Evolutionary conservation across 2,329 filamentous ascomycete genomes (phyloP), one percentile per base, ranked within the genome.

Genomic region (Dendrostoma leiphaemia): DNA sequence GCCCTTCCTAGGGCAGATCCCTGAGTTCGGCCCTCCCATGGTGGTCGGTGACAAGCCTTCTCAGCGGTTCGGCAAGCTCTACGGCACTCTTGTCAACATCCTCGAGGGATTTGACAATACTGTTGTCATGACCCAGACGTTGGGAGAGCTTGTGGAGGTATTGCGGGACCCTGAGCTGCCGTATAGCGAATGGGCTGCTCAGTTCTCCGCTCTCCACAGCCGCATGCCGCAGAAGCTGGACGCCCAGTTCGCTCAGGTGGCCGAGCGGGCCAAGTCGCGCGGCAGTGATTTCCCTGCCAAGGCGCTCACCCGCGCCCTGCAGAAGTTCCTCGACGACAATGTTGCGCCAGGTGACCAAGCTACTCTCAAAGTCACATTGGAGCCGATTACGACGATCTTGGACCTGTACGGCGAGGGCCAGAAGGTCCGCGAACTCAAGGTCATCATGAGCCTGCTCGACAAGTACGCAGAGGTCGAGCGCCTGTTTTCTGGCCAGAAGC

Each of bases 211-310:
- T 21, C 83, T 99, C n/a, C 93, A 97, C 72, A 90, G 92, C 6
- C 89, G 94, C 64, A 99, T 97, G 89, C 94, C 94, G 0, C 88
- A 93, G 69, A 97, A 93, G 75, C 85, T 99, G 28, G 92, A 97
- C 63, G 72, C 84, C 21, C 85, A 84, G 60, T 87, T 99, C 61
- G 85, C 86, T 12, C 89, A 94, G 65, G 87, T 95, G 41, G 88
- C 97, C 48, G 93, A 97, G 56, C 87, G 89, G 57, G 85, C 91
- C 38, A 89, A 86, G 70, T 75, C 83, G 53, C 85, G 94, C 44
- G 85, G 89, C 57, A 79, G 82, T 9, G 94, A 99, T 67, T 99
- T 99, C 78, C 94, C 94, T 9, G 89, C 92, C 57, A 96, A 95
- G 77, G 83, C 89, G 58, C 80, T 99, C 40, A 77, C 82, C 60